These are phyloP conservation scores for Oryza officinalis DNA, from an alignment of 176 grass and related monocot species.

Conservation along the genomic window DNA sequence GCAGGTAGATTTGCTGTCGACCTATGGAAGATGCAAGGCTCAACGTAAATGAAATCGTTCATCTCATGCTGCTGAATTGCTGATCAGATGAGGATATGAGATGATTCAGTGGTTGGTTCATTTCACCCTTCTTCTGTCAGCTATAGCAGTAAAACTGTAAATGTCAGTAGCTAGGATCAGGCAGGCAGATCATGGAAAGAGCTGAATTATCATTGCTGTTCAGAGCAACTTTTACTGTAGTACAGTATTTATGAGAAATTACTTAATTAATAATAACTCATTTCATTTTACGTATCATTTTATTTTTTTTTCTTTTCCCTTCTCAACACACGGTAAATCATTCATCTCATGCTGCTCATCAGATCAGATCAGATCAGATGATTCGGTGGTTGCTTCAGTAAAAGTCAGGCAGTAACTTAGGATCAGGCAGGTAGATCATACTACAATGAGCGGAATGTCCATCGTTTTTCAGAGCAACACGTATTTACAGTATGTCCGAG, in stretches of 20 bases:
- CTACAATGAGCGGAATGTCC: no score
- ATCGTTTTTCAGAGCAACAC: background rate
- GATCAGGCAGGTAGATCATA: no score
- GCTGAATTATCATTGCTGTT: background rate
- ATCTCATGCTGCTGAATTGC: background rate
- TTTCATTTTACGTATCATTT: no score
- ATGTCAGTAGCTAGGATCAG: background rate
- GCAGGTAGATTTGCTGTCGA: conserved; percentile 37
- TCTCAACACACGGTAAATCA: no score
- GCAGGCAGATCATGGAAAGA: no score
- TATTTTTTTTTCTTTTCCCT: no score
- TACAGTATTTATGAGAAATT: background rate
- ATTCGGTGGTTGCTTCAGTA: no score
- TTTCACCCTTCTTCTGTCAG: background rate
- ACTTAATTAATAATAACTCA: background rate
- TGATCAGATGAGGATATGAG: background rate
- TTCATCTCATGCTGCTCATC: no score
- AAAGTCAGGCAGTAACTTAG: background rate
- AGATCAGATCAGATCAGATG: no score
- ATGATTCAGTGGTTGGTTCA: conserved; percentile 1
- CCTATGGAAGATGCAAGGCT: background rate
- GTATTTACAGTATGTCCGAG: background rate
- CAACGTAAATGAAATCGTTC: background rate
- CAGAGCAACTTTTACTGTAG: background rate
- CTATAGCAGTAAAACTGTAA: no score